These are phyloP conservation scores for Babesia ovata DNA, from an alignment of 169 alveolate genomes.

Conservation along the genomic window DNA sequence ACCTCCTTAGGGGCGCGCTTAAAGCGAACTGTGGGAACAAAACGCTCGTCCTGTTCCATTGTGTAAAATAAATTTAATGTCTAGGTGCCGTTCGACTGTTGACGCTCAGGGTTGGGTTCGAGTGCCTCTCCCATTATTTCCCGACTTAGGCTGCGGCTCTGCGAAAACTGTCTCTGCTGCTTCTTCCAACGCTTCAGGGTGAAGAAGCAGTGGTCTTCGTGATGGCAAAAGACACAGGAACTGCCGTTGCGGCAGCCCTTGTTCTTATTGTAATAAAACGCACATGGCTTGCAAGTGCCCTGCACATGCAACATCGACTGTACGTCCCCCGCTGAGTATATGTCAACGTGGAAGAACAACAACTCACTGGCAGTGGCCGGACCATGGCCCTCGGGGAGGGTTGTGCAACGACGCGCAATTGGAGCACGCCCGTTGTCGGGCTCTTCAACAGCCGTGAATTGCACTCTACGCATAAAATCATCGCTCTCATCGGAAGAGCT, in stretches of 20 bases:
- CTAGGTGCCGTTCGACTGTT: background rate
- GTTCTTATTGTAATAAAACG: constrained; percentile 78
- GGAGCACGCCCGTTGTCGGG: background rate
- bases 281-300: constrained; percentile 83
- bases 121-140: constrained; percentile 22
- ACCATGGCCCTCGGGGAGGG: constrained; percentile 46
- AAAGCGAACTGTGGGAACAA: constrained; percentile 57
- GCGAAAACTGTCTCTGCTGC: constrained; percentile 71
- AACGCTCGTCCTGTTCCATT: constrained; percentile 54
- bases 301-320: constrained; percentile 67
- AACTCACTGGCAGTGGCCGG: constrained; percentile 18
- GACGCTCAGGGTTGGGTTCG: constrained; percentile 7
- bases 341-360: background rate
- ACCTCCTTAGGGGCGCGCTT: constrained; percentile 37
- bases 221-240: constrained; percentile 79
- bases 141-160: constrained; percentile 15
- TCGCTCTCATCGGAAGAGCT: background rate
- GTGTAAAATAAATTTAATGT: constrained; percentile 2
- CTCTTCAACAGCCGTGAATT: constrained; percentile 32
- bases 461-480: constrained; percentile 28
- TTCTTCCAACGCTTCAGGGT: constrained; percentile 81
- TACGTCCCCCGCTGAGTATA: constrained; percentile 47
- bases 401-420: constrained; percentile 31
- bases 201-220: constrained; percentile 75
- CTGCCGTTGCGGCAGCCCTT: constrained; percentile 82